Conservation (phyloP, 176 grass and related monocot species). For the Puya raimondii region DNA sequence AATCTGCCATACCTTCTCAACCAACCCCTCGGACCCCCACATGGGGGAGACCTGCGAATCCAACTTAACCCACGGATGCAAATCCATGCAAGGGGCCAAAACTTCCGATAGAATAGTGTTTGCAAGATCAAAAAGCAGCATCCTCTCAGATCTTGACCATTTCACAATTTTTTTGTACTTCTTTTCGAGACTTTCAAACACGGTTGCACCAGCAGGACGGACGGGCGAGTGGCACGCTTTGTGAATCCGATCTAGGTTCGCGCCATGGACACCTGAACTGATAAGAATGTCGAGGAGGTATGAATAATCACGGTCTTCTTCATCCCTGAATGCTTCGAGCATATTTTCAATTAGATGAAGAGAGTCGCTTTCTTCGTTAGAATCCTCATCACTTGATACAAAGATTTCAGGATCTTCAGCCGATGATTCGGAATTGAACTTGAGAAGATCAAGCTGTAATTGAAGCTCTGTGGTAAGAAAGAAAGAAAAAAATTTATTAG, state of each 20-base stretch:
- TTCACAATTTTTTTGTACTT: conserved; percentile 37
- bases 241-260: conserved; percentile 36
- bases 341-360: conserved; percentile 7
- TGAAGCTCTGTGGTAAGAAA: conserved; percentile 17
- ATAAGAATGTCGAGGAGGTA: conserved; percentile 66
- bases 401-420: conserved; percentile 33
- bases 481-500: conserved; percentile 10
- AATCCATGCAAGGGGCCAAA: conserved; percentile 34
- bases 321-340: conserved; percentile 42
- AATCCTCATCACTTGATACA: conserved; percentile 29
- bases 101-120: conserved; percentile 51
- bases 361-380: conserved; percentile 16
- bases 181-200: conserved; percentile 61
- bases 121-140: conserved; percentile 45
- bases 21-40: conserved; percentile 39
- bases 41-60: conserved; percentile 14
- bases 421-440: conserved; percentile 1
- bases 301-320: conserved; percentile 58
- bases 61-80: conserved; percentile 35
- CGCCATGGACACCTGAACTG: conserved; percentile 33
- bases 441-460: conserved; percentile 2
- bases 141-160: conserved; percentile 57
- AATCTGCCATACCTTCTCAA: conserved; percentile 50
- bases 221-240: conserved; percentile 34
- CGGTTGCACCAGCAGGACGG: conserved; percentile 30